Evolutionary conservation across 805 yeast genomes (phyloP).

Genomic region (Saccharomycopsis fibuligera): DNA sequence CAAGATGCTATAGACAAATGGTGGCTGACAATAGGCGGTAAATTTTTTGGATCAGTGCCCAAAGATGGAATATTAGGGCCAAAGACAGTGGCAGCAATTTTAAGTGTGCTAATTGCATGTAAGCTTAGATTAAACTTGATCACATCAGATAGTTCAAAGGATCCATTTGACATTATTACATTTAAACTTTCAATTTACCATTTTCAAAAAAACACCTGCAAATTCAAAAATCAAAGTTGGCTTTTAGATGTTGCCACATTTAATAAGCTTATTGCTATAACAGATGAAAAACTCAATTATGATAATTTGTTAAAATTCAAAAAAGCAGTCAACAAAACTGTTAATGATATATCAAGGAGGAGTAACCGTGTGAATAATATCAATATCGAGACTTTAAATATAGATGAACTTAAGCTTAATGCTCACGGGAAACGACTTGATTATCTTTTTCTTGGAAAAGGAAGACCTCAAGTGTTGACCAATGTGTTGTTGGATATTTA

Average conservation of each 20-base stretch:
- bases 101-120: constrained; percentile 70
- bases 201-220: constrained; percentile 56
- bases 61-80: constrained; percentile 53
- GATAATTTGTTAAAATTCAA: constrained; percentile 45
- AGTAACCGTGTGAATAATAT: constrained; percentile 28
- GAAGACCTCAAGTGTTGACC: constrained; percentile 30
- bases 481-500: constrained; percentile 36
- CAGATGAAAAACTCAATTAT: constrained; percentile 37
- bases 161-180: constrained; percentile 71
- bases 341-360: constrained; percentile 49
- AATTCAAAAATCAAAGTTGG: constrained; percentile 14
- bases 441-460: constrained; percentile 30
- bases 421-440: constrained; percentile 30
- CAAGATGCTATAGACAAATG: constrained; percentile 64
- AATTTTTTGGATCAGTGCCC: constrained; percentile 30
- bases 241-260: constrained; percentile 15
- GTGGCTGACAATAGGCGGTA: constrained; percentile 74
- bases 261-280: constrained; percentile 36
- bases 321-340: constrained; percentile 65
- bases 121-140: constrained; percentile 53
- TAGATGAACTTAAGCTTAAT: constrained; percentile 28
- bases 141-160: constrained; percentile 38
- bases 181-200: constrained; percentile 63
- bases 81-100: constrained; percentile 66
- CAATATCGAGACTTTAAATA: constrained; percentile 31